Evolutionary conservation across 75 land plant genomes (phyloP), one percentile per base, ranked within the genome.

Genomic region (Picea sitchensis): DNA sequence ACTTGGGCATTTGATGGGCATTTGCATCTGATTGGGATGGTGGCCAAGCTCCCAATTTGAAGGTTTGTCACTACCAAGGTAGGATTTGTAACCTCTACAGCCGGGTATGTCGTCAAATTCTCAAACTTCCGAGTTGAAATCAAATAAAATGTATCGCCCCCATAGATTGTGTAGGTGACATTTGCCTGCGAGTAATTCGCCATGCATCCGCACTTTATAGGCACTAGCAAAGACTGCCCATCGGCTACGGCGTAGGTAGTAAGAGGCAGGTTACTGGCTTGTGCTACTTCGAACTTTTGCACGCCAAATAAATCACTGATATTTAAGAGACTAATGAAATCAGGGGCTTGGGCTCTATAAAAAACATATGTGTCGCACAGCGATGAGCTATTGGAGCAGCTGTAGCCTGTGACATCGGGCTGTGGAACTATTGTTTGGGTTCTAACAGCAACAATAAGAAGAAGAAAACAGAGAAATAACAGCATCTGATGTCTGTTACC

Each of bases 11-110:
- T 4, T 31, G 88, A 82, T 0, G 94, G 93, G 76, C 99, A 96
- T 82, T 85, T 89, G 83, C 99, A 96, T 58, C 86, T 87, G 61
- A 93, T 72, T 13, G 96, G 96, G 36, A 95, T 82, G 23, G 62
- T 64, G 20, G 84, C 84, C 17, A 51, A 23, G 58, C 59, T 82
- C 13, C 92, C 93, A 62, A 90, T 62, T 0, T 32, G 20, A 34
- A 96, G 88, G 9, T 86, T n/a, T 23, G 89, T 92, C 14, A 93
- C 86, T 65, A 85, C 85, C 5, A 84, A 38, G 2, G 65, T 73
- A 2, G 96, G 96, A 76, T 96, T 94, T 21, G 86, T 83, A 36
- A 81, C 72, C 76, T 84, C 87, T 3, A 94, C 84, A 14, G 83
- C 92, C 57, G 79, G 85, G 82, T 81, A 89, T 20, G 80, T 77